phyloP scores from a whole-genome alignment of 2,329 filamentous ascomycete species.

The Scorias spongiosa region DNA sequence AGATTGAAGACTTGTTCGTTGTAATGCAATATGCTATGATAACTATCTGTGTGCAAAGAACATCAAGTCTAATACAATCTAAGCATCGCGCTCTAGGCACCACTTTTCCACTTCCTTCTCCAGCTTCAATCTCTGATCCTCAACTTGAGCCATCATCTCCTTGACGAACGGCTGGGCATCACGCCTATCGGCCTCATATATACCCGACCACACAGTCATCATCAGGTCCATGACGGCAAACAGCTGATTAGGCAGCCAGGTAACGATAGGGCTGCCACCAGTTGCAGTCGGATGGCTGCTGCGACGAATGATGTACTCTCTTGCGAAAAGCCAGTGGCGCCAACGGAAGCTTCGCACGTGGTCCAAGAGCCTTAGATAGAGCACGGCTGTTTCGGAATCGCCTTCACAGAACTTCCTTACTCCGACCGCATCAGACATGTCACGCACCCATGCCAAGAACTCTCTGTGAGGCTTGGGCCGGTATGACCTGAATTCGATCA shows the following conservation, averaged over 20 bases:
- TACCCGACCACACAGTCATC: slow-evolving; percentile 38
- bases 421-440: slow-evolving; percentile 34
- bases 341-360: slow-evolving; percentile 70
- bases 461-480: slow-evolving; percentile 76
- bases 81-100: slow-evolving; percentile 44
- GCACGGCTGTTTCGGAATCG: slow-evolving; percentile 20
- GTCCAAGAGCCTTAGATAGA: slow-evolving; percentile 42
- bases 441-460: slow-evolving; percentile 60
- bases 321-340: slow-evolving; percentile 74
- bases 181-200: slow-evolving; percentile 6
- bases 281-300: slow-evolving; percentile 64
- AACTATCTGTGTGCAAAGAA: no score
- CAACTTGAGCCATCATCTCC: slow-evolving; percentile 51
- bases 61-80: neutral
- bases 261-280: slow-evolving; percentile 68
- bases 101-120: slow-evolving; percentile 63
- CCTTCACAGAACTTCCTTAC: slow-evolving; percentile 40
- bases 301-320: slow-evolving; percentile 71
- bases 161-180: slow-evolving; percentile 9
- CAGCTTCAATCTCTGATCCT: slow-evolving; percentile 49
- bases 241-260: slow-evolving; percentile 72
- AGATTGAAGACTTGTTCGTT: no score
- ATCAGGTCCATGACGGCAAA: slow-evolving; percentile 60
- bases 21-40: no score
- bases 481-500: slow-evolving; percentile 79